phyloP scores from a whole-genome alignment of 768 basidiomycete species.

The button mushroom (Agaricus bisporus) region DNA sequence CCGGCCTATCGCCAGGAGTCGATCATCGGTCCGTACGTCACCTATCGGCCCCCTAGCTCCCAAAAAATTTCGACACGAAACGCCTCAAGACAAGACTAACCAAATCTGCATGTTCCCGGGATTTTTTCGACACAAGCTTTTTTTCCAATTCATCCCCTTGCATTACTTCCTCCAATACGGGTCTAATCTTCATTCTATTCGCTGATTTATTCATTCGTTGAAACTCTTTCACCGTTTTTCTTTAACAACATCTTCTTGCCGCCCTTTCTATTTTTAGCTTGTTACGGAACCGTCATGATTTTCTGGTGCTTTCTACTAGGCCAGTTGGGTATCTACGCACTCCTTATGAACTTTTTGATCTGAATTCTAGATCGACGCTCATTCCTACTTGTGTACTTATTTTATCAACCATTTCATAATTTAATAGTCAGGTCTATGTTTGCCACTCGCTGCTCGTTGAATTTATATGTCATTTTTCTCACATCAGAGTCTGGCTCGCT shows the following conservation, averaged over 20 bases:
- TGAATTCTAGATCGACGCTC: neutral
- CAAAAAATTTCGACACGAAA: neutral
- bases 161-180: neutral
- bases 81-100: neutral
- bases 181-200: neutral
- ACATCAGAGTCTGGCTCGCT: no score
- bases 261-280: neutral
- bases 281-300: constrained; percentile 7
- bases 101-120: neutral
- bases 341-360: neutral
- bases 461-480: no score
- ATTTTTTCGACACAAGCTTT: neutral
- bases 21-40: constrained; percentile 1
- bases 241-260: neutral
- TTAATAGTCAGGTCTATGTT: no score
- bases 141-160: neutral
- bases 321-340: no score
- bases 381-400: neutral
- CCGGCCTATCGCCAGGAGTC: constrained; percentile 19
- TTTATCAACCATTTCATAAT: no score
- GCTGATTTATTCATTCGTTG: neutral
- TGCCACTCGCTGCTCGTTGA: no score
- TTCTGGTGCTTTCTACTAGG: neutral
- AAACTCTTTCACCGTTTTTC: neutral
- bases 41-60: neutral